These are phyloP conservation scores for Sarocladium kiliense DNA, from an alignment of 2,329 filamentous ascomycete species.

Conservation along the genomic window DNA sequence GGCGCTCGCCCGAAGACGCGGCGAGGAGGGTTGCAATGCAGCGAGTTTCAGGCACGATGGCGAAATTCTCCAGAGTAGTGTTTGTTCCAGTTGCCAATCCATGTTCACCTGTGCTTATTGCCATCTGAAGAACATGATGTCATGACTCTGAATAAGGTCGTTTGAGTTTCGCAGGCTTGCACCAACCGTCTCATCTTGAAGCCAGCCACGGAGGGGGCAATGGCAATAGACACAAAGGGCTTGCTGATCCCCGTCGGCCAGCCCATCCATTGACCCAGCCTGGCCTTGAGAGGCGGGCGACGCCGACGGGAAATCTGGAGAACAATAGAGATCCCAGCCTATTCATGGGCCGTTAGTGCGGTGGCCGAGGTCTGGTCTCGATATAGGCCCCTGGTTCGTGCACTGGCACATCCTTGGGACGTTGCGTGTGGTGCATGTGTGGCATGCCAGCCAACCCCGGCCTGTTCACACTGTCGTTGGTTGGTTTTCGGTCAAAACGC, in stretches of 20 bases:
- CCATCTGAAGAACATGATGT: slow-evolving; percentile 4
- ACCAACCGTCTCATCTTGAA: background rate
- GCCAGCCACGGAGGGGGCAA: background rate
- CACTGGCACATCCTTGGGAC: background rate
- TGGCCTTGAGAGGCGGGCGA: background rate
- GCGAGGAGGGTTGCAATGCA: background rate
- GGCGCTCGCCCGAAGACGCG: background rate
- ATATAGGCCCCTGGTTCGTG: slow-evolving; percentile 3
- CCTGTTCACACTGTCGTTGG: background rate
- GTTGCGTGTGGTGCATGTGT: background rate
- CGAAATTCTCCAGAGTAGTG: background rate
- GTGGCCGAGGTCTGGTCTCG: background rate
- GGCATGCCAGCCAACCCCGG: background rate
- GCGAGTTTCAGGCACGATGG: background rate
- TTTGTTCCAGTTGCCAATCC: too few relatives aligned
- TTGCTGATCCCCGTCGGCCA: background rate
- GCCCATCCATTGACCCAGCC: background rate
- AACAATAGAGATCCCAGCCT: slow-evolving; percentile 2
- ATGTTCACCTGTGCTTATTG: background rate
- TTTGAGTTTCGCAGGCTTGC: background rate
- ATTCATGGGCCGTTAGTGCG: background rate
- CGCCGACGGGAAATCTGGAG: background rate
- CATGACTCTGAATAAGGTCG: background rate
- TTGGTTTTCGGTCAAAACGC: background rate
- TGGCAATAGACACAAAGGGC: background rate